Base-by-base conservation (phyloP, 352 stramenopile species). In the Achlya hypogyna region DNA sequence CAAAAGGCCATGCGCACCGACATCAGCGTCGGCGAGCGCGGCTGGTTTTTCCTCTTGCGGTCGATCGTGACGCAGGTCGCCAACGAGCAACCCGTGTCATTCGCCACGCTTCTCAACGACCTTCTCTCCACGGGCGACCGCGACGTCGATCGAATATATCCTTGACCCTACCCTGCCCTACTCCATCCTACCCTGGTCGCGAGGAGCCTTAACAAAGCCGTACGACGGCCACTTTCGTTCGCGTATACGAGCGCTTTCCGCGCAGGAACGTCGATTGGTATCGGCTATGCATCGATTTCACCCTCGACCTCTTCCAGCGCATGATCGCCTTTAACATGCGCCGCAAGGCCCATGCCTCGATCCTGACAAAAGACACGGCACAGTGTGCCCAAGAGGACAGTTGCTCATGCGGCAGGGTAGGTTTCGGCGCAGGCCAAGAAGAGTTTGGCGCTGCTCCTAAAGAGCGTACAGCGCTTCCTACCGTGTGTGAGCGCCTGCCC, bases 311-410 rank as follows among this genome's bases (percentile, higher is more conserved):
- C 25, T 58, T 58, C 27, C 20, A n/a, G 51, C 51, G 51, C 23
- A 32, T 32, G 51, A 58, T 58, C 27, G 51, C 51, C 12, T 58
- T 58, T 27, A 58, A 58, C 27, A 58, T 38, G 51, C 51, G 51
- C 8, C 28, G 51, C 51, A 58, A 38, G 23, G 51, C 51, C 8
- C 51, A 58, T 27, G 27, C 27, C 8, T 58, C 51, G 20, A 38
- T 58, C 2, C 22, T 58, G 23, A 58, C 51, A 8, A 31, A 35
- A 28, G 51, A 58, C 14, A 58, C 51, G 51, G 51, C 38, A 31
- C 51, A 35, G 6, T 56, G 6, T 42, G 34, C 14, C 6, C 34
- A 16, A 42, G 6, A 42, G 14, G 6, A 14, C 34, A 42, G 14
- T 42, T 6, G 6, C 6, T 16, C 14, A 14, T 16, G 14, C 14